Base-by-base conservation (phyloP, 163 green algal genomes). In the Prototheca stagnorum region DNA sequence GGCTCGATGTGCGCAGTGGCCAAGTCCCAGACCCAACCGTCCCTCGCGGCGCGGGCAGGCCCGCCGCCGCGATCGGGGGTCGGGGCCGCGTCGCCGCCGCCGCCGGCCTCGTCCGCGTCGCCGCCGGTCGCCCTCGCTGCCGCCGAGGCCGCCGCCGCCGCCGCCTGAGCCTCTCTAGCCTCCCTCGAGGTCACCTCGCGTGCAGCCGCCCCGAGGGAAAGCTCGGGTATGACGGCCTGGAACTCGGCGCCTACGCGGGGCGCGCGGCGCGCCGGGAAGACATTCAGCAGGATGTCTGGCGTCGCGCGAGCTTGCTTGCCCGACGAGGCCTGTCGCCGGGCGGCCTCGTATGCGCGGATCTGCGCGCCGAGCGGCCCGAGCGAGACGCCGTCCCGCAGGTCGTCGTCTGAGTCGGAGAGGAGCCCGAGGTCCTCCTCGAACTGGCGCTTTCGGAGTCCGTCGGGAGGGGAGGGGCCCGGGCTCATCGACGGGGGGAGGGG, bases 161-260 rank as follows among this genome's bases (percentile, higher is more conserved):
- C 24, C 26, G 26, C 25, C n/a, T 49, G 7, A 15, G 23, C 9
- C 6, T 41, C 20, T 27, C 24, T 26, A n/a, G 22, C 16, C 25
- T n/a, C 35, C 4, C 5, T 20, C 20, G 28, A 35, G 31, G 11
- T 37, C 11, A n/a, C 11, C 31, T 37, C 31, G 31, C 31, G 31
- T 12, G 12, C 11, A 9, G 31, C 31, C 12, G 11, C 31, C 11
- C 14, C 16, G 44, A n/a, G n/a, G n/a, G n/a, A n/a, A 22, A 52
- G 17, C 26, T 42, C n/a, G 19, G 39, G 49, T 2, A 56, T 3
- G 9, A 23, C 49, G 6, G 48, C 48, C 23, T 55, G 48, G 15
- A 39, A 55, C 2, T 55, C 35, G 3, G 48, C 15, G 3, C 48
- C 48, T 3, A 55, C 24, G 27, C 48, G 29, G 14, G 48, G 48